Conservation (phyloP, 2,329 filamentous ascomycete species). For the Cladosporium sp. region DNA sequence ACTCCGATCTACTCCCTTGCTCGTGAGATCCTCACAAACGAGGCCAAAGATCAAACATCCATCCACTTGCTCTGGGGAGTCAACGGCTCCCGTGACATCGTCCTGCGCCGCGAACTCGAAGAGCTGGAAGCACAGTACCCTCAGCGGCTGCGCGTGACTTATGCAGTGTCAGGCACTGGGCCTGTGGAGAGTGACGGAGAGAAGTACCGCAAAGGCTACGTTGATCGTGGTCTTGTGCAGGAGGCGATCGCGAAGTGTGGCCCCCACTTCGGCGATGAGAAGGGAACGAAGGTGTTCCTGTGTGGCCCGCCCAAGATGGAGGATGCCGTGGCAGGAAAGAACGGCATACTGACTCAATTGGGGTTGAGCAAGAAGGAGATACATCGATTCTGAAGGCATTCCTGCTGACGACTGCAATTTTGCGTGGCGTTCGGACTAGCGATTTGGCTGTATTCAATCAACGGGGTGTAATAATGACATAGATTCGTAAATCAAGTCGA, state of each 20-base stretch:
- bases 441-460: background rate
- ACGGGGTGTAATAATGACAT: too few species aligned
- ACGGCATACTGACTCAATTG: conserved; percentile 54
- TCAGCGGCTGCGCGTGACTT: conserved; percentile 54
- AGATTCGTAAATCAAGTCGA: too few species aligned
- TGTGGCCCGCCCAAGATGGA: conserved; percentile 69
- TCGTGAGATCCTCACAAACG: conserved; percentile 40
- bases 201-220: conserved; percentile 50
- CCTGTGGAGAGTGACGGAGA: conserved; percentile 31
- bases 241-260: conserved; percentile 43
- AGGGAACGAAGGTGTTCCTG: conserved; percentile 59
- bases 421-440: background rate
- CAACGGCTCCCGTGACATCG: conserved; percentile 60
- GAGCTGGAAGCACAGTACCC: conserved; percentile 48
- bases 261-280: conserved; percentile 26
- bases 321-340: conserved; percentile 48
- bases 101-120: conserved; percentile 55
- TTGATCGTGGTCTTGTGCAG: conserved; percentile 54
- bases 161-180: conserved; percentile 51
- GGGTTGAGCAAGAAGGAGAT: conserved; percentile 57
- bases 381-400: conserved; percentile 48
- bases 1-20: conserved; percentile 55
- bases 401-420: background rate
- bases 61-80: conserved; percentile 64
- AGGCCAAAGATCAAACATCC: conserved; percentile 58